phyloP scores from a whole-genome alignment of 2,329 filamentous ascomycete genomes.

The Metarhizium brunneum region DNA sequence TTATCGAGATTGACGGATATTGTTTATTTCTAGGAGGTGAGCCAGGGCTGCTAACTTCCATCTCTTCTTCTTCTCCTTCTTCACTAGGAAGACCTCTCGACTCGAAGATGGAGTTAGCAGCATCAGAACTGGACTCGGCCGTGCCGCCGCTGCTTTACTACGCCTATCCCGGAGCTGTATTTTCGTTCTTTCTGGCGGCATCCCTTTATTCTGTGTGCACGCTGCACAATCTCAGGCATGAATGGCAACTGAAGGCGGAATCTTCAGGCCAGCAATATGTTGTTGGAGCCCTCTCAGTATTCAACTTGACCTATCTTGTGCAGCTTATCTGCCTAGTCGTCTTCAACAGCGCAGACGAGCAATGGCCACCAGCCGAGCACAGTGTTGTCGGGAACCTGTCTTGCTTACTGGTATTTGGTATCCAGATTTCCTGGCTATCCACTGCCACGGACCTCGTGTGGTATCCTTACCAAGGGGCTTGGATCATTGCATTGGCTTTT shows the following conservation, averaged over 20 bases:
- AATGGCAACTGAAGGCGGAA: constrained; percentile 6
- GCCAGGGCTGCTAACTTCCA: neutral
- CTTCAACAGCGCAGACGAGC: constrained; percentile 22
- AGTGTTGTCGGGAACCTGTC: constrained; percentile 49
- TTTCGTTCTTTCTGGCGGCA: constrained; percentile 46
- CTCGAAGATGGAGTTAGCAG: constrained; percentile 1
- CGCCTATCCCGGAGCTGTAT: constrained; percentile 45
- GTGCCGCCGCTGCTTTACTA: constrained; percentile 44
- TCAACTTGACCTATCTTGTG: constrained; percentile 36
- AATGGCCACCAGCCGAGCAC: constrained; percentile 36
- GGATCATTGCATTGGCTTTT: constrained; percentile 46
- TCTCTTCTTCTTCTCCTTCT: neutral
- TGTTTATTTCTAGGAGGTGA: neutral
- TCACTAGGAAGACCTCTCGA: neutral
- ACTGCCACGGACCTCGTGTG: constrained; percentile 43
- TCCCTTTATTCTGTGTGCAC: constrained; percentile 42
- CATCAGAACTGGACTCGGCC: constrained; percentile 8
- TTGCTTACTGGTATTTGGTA: constrained; percentile 54
- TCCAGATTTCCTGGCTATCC: constrained; percentile 45
- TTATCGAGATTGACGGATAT: neutral
- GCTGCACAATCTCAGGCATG: constrained; percentile 34
- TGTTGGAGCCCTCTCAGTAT: constrained; percentile 34
- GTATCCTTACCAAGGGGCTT: constrained; percentile 56
- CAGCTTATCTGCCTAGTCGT: constrained; percentile 34
- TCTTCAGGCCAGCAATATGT: constrained; percentile 13